Conservation (phyloP, 2,329 filamentous ascomycete genomes). For the Piedraia hortae region DNA sequence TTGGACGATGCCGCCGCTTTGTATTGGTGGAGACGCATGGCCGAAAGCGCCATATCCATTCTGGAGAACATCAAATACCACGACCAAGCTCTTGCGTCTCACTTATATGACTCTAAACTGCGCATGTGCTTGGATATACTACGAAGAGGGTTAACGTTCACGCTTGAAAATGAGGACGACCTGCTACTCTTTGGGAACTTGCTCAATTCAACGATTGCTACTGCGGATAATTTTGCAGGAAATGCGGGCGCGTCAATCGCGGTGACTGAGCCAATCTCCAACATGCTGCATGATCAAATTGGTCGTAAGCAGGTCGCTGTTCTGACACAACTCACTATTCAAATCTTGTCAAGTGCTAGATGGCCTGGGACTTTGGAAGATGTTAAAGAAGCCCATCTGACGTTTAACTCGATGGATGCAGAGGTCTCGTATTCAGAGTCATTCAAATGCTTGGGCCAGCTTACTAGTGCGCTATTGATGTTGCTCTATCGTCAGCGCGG, state of each 20-base stretch:
- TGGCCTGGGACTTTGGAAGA: no score
- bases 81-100: constrained; percentile 1
- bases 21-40: constrained; percentile 2
- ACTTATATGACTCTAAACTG: constrained; percentile 31
- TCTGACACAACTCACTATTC: no score
- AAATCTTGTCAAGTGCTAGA: no score
- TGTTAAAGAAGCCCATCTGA: constrained; percentile 4
- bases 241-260: constrained; percentile 37
- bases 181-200: constrained; percentile 7
- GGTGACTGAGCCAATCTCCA: constrained; percentile 29
- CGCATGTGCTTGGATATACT: constrained; percentile 41
- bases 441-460: no score
- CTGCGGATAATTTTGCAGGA: constrained; percentile 34
- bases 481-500: no score
- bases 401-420: no score
- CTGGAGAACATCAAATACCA: not conserved
- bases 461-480: no score
- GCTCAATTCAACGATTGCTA: constrained; percentile 14
- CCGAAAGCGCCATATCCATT: constrained; percentile 1
- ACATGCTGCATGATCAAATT: constrained; percentile 3
- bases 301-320: no score
- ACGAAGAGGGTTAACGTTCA: constrained; percentile 26
- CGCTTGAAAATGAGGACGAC: constrained; percentile 1
- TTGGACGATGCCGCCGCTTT: no score
- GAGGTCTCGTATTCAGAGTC: no score